A percentile compares a stretch with the other conserved stretches of the same genome.
phyloP scores from a whole-genome alignment of 2,329 filamentous ascomycete species.

The Cladosporium sp. region DNA sequence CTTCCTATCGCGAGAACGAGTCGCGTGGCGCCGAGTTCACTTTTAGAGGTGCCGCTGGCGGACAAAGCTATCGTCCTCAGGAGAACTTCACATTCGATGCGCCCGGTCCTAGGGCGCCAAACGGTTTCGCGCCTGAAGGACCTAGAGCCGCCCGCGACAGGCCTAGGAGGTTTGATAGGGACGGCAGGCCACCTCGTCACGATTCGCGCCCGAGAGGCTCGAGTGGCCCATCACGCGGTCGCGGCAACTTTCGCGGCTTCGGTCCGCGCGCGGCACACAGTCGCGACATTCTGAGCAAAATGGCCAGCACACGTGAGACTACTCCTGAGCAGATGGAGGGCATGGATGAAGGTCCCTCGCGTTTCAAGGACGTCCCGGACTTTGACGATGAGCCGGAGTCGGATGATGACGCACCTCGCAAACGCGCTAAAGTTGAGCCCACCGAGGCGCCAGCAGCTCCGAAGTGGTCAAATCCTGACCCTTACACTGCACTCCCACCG shows the following conservation, averaged over 20 bases:
- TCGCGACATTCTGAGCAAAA: slow-evolving; percentile 39
- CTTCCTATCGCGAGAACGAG: background rate
- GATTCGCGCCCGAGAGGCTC: background rate
- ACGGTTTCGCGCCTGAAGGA: slow-evolving; percentile 6
- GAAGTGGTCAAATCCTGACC: slow-evolving; percentile 95
- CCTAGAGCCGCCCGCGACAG: background rate
- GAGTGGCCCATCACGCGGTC: slow-evolving; percentile 1
- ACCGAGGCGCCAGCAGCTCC: slow-evolving; percentile 41
- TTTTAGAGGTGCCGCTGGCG: slow-evolving; percentile 11
- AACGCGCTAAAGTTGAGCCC: slow-evolving; percentile 25
- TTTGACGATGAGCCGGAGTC: slow-evolving; percentile 34
- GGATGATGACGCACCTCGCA: slow-evolving; percentile 28
- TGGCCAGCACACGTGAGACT: slow-evolving; percentile 33
- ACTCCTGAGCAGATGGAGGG: slow-evolving; percentile 44
- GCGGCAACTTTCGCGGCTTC: slow-evolving; percentile 15
- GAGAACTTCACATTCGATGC: slow-evolving; percentile 12
- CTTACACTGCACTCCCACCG: slow-evolving; percentile 83
- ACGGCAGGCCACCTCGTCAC: slow-evolving; percentile 2
- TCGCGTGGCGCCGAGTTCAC: slow-evolving; percentile 3
- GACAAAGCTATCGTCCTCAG: slow-evolving; percentile 8
- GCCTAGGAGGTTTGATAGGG: slow-evolving; percentile 6
- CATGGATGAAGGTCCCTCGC: slow-evolving; percentile 37
- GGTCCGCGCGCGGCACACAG: slow-evolving; percentile 36
- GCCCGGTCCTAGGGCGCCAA: slow-evolving; percentile 4
- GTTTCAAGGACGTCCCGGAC: slow-evolving; percentile 42